Base-by-base conservation (phyloP, 2,329 filamentous ascomycete species). In the Fusarium sp. region DNA sequence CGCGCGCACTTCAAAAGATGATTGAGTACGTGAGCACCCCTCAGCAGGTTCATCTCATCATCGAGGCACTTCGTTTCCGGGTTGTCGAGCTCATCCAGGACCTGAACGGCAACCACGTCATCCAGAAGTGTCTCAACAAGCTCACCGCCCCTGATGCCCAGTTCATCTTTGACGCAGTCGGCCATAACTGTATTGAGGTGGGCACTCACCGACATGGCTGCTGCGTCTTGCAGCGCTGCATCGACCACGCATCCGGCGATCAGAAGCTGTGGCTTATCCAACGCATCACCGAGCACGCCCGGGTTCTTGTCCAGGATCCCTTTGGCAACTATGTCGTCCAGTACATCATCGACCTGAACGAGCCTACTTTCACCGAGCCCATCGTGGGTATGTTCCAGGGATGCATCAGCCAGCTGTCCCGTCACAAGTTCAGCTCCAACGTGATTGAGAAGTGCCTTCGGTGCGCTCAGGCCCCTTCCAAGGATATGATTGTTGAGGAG, bases 301-400 rank as follows among this genome's bases (percentile, higher is more conserved):
- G 94, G 75, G 87, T 92, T 40, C 90, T 99, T 12, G 95, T 99
- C 22, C 95, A 98, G 82, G 97, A 99, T 82, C 96, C 97, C 0
- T 99, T 98, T 78, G 97, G 97, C 80, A 99, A 99, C 84, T 99
- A 99, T 76, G 97, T 99, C 60, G 94, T 99, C 60, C 97, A 99
- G 85, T 99, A 99, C 85, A 98, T 99, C 80, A 91, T 99, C 76
- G 97, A 98, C 81, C 89, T 98, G 64, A 95, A 95, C 75, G 95
- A 99, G 80, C 88, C 93, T 14, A 87, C 87, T 76, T 98, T 98
- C 84, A 98, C 96, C 1, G 93, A 97, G 79, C 96, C 96, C 4
- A 88, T 99, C 45, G 97, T 97, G 70, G 86, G 89, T 63, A 92
- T 92, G 79, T 98, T 99, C 86, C 86, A 89, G 65, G 93, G 93